These are phyloP conservation scores for Chimonanthus salicifolius DNA, from an alignment of 164 flowering plant genomes.

Conservation along the genomic window DNA sequence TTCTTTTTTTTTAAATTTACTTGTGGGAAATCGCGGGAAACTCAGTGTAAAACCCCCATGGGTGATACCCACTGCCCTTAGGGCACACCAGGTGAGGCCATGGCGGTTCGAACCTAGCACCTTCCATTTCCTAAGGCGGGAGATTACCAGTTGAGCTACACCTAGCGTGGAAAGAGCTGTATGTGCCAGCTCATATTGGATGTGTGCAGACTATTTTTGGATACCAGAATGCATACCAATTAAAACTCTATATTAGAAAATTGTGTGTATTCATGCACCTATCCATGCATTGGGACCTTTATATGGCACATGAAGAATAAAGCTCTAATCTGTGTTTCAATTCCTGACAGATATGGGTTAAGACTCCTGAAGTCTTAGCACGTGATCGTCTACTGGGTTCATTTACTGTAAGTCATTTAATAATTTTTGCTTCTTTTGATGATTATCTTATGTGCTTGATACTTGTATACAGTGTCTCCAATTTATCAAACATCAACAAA, in stretches of 20 bases:
- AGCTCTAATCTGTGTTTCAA: not conserved
- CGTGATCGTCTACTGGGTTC: slow-evolving; percentile 93
- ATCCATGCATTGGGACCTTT: not conserved
- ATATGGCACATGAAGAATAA: not conserved
- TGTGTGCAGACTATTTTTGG: not conserved
- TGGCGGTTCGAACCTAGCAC: no score
- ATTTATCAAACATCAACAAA: no score
- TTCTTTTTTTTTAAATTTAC: no score
- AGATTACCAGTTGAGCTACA: not conserved
- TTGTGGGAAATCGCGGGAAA: no score
- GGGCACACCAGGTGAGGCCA: no score
- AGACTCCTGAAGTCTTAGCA: slow-evolving; percentile 85
- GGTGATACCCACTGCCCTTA: no score
- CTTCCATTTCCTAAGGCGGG: no score
- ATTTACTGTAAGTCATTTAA: slow-evolving; percentile 52
- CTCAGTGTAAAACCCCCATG: no score
- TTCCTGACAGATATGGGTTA: slow-evolving; percentile 79
- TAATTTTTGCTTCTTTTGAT: not conserved
- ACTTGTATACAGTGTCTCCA: not conserved
- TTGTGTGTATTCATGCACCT: not conserved
- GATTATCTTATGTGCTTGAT: not conserved
- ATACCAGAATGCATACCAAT: no score
- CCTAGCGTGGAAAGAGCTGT: not conserved
- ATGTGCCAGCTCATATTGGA: not conserved
- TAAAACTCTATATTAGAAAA: not conserved